phyloP scores from a whole-genome alignment of 2,329 filamentous ascomycete species.

The Penicillium sp. region DNA sequence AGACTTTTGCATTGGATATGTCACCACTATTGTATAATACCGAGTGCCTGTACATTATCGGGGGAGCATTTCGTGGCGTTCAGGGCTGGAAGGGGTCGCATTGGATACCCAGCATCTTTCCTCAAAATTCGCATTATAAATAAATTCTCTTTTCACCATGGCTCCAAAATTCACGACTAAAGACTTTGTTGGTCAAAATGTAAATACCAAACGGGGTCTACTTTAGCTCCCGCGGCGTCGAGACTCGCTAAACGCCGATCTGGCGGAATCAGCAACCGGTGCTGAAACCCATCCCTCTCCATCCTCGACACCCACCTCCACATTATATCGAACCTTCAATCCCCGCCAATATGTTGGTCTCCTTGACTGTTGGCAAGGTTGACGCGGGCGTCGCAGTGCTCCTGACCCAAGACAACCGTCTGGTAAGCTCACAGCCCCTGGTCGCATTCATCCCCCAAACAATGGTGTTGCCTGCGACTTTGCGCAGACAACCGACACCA shows the following conservation, averaged over 20 bases:
- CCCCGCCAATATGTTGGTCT: constrained; percentile 71
- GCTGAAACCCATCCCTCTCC: constrained; percentile 9
- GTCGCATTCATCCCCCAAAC: constrained; percentile 6
- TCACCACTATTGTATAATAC: constrained; percentile 1
- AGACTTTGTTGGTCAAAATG: constrained; percentile 5
- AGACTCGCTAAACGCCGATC: constrained; percentile 33
- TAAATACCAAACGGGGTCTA: constrained; percentile 18
- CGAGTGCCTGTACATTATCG: constrained; percentile 9
- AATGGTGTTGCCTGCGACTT: constrained; percentile 2
- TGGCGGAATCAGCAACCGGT: constrained; percentile 22
- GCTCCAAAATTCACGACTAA: too few species aligned
- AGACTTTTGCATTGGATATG: too few species aligned
- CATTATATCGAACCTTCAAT: constrained; percentile 2
- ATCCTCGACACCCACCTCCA: constrained; percentile 13
- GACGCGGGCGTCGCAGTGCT: constrained; percentile 97
- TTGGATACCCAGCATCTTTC: constrained; percentile 3
- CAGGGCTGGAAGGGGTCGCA: not conserved
- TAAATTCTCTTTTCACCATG: not conserved
- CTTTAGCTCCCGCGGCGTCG: constrained; percentile 23
- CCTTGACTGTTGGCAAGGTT: constrained; percentile 97
- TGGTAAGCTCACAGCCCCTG: constrained; percentile 55
- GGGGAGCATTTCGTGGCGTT: constrained; percentile 9
- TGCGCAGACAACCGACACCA: not conserved
- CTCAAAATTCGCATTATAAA: not conserved
- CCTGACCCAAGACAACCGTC: constrained; percentile 89